Evolutionary conservation across 306 rosid species (phyloP), one percentile per base, ranked within the genome.

Genomic region (Vigna mungo): DNA sequence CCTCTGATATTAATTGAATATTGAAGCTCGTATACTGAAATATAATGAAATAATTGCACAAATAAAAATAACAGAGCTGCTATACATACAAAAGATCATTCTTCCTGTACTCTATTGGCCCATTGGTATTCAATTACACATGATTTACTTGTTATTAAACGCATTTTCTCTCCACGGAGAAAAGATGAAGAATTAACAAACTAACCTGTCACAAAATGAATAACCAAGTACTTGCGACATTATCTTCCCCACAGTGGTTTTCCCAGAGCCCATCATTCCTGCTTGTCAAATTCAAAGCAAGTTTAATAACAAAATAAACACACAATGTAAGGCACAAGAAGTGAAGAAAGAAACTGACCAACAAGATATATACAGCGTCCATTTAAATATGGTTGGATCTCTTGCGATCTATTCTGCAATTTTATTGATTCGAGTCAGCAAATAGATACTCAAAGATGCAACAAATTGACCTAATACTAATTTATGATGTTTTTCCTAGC

Each of bases 241-340:
- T 81, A 95, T 80, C 87, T 88, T 92, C 80, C 99, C 99, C 21
- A 95, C 91, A 14, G 99, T 95, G 41, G 99, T 95, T 88, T 95
- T 95, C 79, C 99, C 99, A 55, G 99, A 95, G 54, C 99, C 99
- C 99, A 92, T 95, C 99, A 95, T 95, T 84, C 99, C 99, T 95
- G 88, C 85, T 82, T 76, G 72, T 77, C 80, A 74, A 68, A 77
- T 74, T 64, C 32, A 55, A 55, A 65, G 47, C 69, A 81, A 54
- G 76, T 80, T 30, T 64, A 78, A 76, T 75, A 61, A 58, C 44
- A 64, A 47, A 34, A 55, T 60, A 49, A 51, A 39, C 34, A 76
- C 72, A 78, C 30, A 41, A 52, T 15, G 66, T 56, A 83, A 30
- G 82, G 72, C 39, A 71, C 78, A 79, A 84, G 36, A 67, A 65